These are phyloP conservation scores for Graphilbum fragrans DNA, from an alignment of 2,329 filamentous ascomycete genomes.

Conservation along the genomic window DNA sequence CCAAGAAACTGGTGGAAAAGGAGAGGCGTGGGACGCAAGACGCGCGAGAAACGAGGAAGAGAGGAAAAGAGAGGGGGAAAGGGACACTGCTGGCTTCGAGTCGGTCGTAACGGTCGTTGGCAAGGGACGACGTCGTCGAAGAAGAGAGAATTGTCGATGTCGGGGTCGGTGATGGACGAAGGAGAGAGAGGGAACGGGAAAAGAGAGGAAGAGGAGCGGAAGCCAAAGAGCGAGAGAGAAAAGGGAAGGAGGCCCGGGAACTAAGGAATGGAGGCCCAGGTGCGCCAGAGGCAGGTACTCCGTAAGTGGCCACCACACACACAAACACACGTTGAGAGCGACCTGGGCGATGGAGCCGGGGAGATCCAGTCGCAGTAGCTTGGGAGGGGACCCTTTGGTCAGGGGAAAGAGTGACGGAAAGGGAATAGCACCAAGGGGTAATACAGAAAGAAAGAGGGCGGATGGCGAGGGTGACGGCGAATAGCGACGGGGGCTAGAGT, in stretches of 20 bases:
- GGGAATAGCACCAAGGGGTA: not conserved
- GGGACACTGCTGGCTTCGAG: conserved; percentile 12
- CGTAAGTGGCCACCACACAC: no score
- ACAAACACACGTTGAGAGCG: no score
- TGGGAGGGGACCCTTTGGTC: not conserved
- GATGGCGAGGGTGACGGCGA: no score
- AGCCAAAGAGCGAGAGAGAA: not conserved
- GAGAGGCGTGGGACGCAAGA: conserved; percentile 3
- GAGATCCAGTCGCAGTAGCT: no score
- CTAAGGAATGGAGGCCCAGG: no score
- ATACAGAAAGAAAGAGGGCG: not conserved
- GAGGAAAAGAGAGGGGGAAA: conserved; percentile 3
- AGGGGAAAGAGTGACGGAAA: conserved; percentile 14
- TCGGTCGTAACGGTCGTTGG: conserved; percentile 15
- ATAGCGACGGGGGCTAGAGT: no score
- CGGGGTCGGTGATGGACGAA: conserved; percentile 13
- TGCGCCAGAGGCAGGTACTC: no score
- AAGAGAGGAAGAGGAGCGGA: conserved; percentile 4
- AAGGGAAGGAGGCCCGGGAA: not conserved
- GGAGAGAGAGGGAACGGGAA: conserved; percentile 6
- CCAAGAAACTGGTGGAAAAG: conserved; percentile 4
- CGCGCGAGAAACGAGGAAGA: conserved; percentile 2
- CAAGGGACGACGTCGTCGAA: conserved; percentile 13
- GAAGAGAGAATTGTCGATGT: conserved; percentile 14
- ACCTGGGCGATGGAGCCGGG: no score